phyloP scores from a whole-genome alignment of 2,329 filamentous ascomycete genomes.

The Epichloe bromicola region DNA sequence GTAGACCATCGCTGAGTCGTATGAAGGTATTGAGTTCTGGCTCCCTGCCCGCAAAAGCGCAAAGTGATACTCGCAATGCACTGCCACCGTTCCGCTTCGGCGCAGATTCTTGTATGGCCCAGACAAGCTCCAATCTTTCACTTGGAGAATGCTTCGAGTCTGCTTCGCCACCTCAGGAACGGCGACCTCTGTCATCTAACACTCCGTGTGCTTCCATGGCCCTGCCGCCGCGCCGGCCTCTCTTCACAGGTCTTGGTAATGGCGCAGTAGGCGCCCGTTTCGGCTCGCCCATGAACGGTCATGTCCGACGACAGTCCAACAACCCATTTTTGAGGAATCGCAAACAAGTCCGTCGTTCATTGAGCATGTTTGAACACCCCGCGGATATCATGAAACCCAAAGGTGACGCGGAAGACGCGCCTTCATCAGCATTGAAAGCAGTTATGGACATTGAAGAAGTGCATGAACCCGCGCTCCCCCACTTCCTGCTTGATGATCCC shows the following conservation, averaged over 20 bases:
- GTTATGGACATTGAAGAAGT: slow-evolving; percentile 76
- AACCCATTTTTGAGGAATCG: slow-evolving; percentile 64
- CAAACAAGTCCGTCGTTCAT: slow-evolving; percentile 79
- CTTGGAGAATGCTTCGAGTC: slow-evolving; percentile 67
- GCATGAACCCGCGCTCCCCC: slow-evolving; percentile 61
- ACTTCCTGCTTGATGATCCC: slow-evolving; percentile 69
- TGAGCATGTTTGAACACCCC: slow-evolving; percentile 96
- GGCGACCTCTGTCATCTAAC: slow-evolving; percentile 45
- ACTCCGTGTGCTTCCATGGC: slow-evolving; percentile 43
- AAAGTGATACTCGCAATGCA: slow-evolving; percentile 43
- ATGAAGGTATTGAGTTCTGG: slow-evolving; percentile 64
- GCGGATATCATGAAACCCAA: slow-evolving; percentile 78
- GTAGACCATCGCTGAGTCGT: slow-evolving; percentile 62
- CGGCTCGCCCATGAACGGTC: slow-evolving; percentile 61
- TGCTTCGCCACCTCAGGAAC: slow-evolving; percentile 61
- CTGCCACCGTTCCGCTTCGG: slow-evolving; percentile 67
- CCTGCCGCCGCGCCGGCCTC: slow-evolving; percentile 48
- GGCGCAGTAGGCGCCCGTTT: slow-evolving; percentile 41
- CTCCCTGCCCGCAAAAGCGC: slow-evolving; percentile 45
- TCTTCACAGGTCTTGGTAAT: slow-evolving; percentile 47
- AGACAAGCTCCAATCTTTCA: slow-evolving; percentile 36
- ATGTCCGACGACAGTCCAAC: slow-evolving; percentile 60
- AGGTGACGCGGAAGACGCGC: slow-evolving; percentile 38
- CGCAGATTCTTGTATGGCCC: slow-evolving; percentile 16
- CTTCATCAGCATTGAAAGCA: slow-evolving; percentile 44